Evolutionary conservation across 805 yeast genomes (phyloP), one percentile per base, ranked within the genome.

Genomic region (Metschnikowia noctiluminum): DNA sequence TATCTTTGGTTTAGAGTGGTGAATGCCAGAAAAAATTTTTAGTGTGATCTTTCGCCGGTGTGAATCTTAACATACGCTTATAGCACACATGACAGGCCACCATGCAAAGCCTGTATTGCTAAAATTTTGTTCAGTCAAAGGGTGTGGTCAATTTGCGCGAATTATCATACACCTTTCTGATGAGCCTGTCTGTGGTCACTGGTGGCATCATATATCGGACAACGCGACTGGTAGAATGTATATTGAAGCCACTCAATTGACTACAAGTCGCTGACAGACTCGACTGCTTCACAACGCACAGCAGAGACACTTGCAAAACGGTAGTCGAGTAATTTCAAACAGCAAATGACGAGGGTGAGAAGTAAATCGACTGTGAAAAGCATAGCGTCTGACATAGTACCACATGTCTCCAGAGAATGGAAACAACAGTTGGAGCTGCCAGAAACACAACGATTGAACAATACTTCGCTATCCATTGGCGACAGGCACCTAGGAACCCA

Each of bases 321-420:
- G 21, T 2, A 21, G 13, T 6, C 11, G 12, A 36, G 13, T 43
- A 21, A 11, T 13, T 21, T 28, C 28, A 3, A 15, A 28, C 14
- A 14, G 9, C 21, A 38, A 7, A 72, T 71, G 77, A 52, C 69
- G 43, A 66, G 82, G 51, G 71, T 74, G 7, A 70, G 89, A 59
- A 74, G 84, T 46, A 76, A 78, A 50, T 84, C 90, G 2, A 77
- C 83, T 51, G 89, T 84, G 0, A 81, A 81, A 43, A 65, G 70
- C 30, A 82, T 84, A 41, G 89, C 89, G 0, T 63, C 74, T 39
- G 79, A 76, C 34, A 71, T 75, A 9, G 82, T 84, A 16, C 35
- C 60, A 1, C 65, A 66, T 16, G 53, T 62, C 2, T 71, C 72
- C 27, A 66, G 63, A 31, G 51, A 61, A 35, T 46, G 59, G 32